These are phyloP conservation scores for Pulveroboletus sp. DNA, from an alignment of 768 basidiomycete genomes.

Conservation along the genomic window DNA sequence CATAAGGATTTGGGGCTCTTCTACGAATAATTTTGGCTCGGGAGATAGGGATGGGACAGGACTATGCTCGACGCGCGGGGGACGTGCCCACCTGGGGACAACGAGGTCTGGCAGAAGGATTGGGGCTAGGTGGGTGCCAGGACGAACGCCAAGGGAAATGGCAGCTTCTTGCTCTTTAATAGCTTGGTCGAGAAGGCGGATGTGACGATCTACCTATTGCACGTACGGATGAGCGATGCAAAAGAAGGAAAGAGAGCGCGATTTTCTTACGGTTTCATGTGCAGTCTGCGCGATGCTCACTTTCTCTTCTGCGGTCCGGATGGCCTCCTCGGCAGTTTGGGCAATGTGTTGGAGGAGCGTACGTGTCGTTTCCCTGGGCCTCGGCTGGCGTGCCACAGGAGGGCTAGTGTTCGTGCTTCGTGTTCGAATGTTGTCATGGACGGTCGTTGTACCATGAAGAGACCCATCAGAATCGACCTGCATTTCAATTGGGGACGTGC, in stretches of 20 bases:
- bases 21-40: slow-evolving; percentile 20
- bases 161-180: slow-evolving; percentile 57
- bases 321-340: slow-evolving; percentile 51
- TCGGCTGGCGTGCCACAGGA: slow-evolving; percentile 8
- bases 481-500: not conserved
- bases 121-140: slow-evolving; percentile 50
- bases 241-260: not conserved
- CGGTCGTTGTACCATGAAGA: not conserved
- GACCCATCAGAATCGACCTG: slow-evolving; percentile 6
- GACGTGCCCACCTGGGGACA: slow-evolving; percentile 49
- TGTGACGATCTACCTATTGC: slow-evolving; percentile 70
- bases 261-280: slow-evolving; percentile 56
- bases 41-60: slow-evolving; percentile 37
- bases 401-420: not conserved
- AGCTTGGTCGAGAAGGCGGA: slow-evolving; percentile 72
- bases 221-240: not conserved
- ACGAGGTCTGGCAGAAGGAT: slow-evolving; percentile 60
- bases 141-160: slow-evolving; percentile 48
- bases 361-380: slow-evolving; percentile 37
- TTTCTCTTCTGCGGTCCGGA: slow-evolving; percentile 71
- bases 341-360: slow-evolving; percentile 56
- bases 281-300: slow-evolving; percentile 67
- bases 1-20: slow-evolving; percentile 11
- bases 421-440: not conserved
- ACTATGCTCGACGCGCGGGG: slow-evolving; percentile 39